phyloP scores from a whole-genome alignment of 331 rosid genomes.

The Quercus phellos region DNA sequence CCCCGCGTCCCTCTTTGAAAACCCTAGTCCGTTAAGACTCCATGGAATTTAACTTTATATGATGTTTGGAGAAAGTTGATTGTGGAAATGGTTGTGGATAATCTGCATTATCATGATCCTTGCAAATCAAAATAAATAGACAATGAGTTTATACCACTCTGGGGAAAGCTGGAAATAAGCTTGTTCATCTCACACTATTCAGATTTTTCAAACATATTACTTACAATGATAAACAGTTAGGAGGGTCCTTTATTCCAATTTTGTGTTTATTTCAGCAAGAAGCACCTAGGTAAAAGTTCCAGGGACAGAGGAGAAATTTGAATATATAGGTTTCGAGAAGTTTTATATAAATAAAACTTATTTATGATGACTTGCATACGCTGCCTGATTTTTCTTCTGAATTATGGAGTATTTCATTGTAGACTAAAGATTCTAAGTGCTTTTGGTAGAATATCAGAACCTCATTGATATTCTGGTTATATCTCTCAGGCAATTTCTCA shows the following conservation, averaged over 20 bases:
- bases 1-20: background rate
- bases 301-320: background rate
- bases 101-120: background rate
- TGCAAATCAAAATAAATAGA: background rate
- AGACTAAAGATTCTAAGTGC: background rate
- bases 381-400: background rate
- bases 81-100: background rate
- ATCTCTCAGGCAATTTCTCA: background rate
- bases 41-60: background rate
- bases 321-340: background rate
- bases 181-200: background rate
- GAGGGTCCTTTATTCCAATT: background rate
- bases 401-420: background rate
- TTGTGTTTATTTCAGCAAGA: background rate
- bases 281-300: background rate
- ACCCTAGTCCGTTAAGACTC: background rate
- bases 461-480: background rate
- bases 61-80: background rate
- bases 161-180: background rate
- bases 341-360: background rate
- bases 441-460: background rate
- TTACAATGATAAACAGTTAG: background rate
- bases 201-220: background rate
- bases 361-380: background rate
- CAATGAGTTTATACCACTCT: background rate